Conservation (phyloP, 2,329 filamentous ascomycete genomes). For the Magnaporthiopsis poae region DNA sequence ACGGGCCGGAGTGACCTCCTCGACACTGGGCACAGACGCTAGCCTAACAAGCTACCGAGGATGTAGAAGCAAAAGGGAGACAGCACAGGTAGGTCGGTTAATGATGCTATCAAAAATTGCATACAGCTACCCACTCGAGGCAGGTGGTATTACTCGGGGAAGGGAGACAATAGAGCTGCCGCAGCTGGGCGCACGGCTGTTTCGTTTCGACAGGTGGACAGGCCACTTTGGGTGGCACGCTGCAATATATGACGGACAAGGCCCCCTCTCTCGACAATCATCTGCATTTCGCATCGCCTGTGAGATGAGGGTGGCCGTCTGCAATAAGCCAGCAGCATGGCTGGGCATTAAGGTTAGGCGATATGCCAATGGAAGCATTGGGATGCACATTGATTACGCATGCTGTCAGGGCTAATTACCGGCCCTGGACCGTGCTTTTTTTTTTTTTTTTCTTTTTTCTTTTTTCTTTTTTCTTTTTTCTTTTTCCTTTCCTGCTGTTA, state of each 20-base stretch:
- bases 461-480: neutral
- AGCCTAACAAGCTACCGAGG: too few species aligned
- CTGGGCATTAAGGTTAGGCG: neutral
- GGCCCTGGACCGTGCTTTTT: neutral
- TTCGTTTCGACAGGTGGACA: neutral
- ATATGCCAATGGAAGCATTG: neutral
- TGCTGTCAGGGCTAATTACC: neutral
- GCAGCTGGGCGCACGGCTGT: neutral
- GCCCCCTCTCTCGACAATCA: neutral
- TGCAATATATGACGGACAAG: neutral
- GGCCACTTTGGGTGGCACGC: neutral
- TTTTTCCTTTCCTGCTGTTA: neutral
- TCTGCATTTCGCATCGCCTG: neutral
- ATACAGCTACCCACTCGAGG: too few species aligned
- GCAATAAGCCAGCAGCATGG: neutral
- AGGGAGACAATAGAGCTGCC: too few species aligned
- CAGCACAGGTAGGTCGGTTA: too few species aligned
- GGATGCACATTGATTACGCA: neutral
- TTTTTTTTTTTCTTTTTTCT: neutral
- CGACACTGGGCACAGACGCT: too few species aligned
- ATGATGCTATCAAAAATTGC: too few species aligned
- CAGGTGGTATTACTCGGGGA: too few species aligned
- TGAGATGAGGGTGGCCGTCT: neutral
- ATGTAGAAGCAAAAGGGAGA: too few species aligned
- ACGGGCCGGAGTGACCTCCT: neutral